phyloP scores from a whole-genome alignment of 768 basidiomycete genomes.

The Crucibulum laeve region DNA sequence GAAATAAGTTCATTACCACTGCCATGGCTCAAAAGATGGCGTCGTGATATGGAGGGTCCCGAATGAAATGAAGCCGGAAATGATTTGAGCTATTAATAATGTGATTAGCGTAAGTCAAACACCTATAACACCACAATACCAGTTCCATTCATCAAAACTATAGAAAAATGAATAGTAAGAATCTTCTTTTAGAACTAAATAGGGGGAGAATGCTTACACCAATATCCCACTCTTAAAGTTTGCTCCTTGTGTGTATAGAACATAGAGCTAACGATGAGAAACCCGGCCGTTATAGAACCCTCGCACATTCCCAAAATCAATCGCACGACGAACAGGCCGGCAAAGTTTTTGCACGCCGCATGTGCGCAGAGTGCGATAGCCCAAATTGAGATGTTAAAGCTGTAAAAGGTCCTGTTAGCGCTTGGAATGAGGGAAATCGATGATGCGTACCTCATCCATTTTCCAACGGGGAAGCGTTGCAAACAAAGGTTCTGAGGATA shows the following conservation, averaged over 20 bases:
- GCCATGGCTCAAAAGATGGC: conserved; percentile 59
- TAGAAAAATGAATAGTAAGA: not conserved
- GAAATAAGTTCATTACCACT: conserved; percentile 40
- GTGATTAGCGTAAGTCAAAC: too few species aligned
- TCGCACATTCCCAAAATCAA: conserved; percentile 72
- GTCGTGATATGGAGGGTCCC: conserved; percentile 62
- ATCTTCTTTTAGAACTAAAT: not conserved
- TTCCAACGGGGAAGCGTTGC: conserved; percentile 71
- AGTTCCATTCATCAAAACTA: conserved; percentile 74
- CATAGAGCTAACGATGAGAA: conserved; percentile 75
- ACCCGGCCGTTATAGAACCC: conserved; percentile 67
- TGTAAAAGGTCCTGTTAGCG: conserved; percentile 17
- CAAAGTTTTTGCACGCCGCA: conserved; percentile 70
- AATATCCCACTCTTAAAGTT: conserved; percentile 66
- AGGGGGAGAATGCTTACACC: conserved; percentile 59
- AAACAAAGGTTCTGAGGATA: conserved; percentile 72
- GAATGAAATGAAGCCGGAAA: conserved; percentile 68
- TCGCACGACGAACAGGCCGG: conserved; percentile 57
- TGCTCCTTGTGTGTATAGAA: conserved; percentile 74
- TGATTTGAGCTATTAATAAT: conserved; percentile 60
- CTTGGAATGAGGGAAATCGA: not conserved
- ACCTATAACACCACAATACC: conserved; percentile 27
- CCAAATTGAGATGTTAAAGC: conserved; percentile 68
- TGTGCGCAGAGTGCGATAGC: conserved; percentile 54
- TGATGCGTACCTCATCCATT: conserved; percentile 72